phyloP scores from a whole-genome alignment of 768 basidiomycete genomes.

The Podaxis mareebaensis region DNA sequence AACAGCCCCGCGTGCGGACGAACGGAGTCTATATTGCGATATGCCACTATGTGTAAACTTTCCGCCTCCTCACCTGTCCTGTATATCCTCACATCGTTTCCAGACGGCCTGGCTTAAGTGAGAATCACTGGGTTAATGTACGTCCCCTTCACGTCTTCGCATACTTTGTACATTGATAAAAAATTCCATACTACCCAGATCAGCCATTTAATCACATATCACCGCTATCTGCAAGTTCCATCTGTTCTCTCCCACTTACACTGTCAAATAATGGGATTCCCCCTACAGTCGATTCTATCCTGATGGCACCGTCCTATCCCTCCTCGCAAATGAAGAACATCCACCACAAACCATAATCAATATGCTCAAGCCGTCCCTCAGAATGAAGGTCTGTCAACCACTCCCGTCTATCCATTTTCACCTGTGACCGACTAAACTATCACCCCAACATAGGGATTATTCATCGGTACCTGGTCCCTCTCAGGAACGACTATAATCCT shows the following conservation, averaged over 20 bases:
- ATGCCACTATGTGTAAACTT: slow-evolving; percentile 79
- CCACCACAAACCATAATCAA: slow-evolving; percentile 73
- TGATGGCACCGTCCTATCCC: slow-evolving; percentile 82
- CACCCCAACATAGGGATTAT: slow-evolving; percentile 54
- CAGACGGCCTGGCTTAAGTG: slow-evolving; percentile 75
- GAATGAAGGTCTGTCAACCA: slow-evolving; percentile 61
- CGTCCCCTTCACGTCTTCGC: slow-evolving; percentile 24
- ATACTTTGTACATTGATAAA: slow-evolving; percentile 14
- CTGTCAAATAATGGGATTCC: neutral
- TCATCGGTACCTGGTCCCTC: slow-evolving; percentile 74
- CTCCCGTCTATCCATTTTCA: neutral
- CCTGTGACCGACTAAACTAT: neutral
- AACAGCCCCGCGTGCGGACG: slow-evolving; percentile 80
- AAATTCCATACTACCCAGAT: slow-evolving; percentile 43
- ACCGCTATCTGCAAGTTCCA: slow-evolving; percentile 78
- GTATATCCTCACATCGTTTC: slow-evolving; percentile 17
- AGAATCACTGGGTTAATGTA: slow-evolving; percentile 88
- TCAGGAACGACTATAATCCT: slow-evolving; percentile 59
- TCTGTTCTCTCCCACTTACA: neutral
- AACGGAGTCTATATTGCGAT: slow-evolving; percentile 93
- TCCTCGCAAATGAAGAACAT: slow-evolving; percentile 79
- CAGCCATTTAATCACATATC: slow-evolving; percentile 87
- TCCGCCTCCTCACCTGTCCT: slow-evolving; percentile 3
- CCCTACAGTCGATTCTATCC: slow-evolving; percentile 77
- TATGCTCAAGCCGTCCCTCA: slow-evolving; percentile 70